Base-by-base conservation (phyloP, 2,329 filamentous ascomycete species). In the Curvularia hawaiiensis region DNA sequence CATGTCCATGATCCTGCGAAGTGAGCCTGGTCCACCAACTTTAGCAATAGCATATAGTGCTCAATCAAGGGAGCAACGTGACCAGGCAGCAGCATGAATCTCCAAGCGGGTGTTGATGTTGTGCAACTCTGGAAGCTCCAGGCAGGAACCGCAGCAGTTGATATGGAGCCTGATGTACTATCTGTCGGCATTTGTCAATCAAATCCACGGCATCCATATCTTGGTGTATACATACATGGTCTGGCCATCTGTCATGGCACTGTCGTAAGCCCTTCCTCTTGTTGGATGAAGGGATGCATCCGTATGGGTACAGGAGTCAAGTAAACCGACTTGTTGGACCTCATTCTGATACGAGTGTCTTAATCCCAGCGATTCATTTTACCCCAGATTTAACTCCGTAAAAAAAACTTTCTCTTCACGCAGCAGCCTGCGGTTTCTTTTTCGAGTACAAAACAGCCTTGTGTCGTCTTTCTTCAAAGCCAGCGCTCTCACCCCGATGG, bases 401-500 rank as follows among this genome's bases (percentile, higher is more conserved):
- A 14, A 28, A 2, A 28, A 44, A 9, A 1, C 3, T 10, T 20
- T n/a, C 3, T 38, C 18, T 62, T 62, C 52, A 64, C 22, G 52
- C 61, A 18, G 59, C 63, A 28, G 61, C 52, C 41, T 56, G 62
- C 52, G 59, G 61, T 59, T 69, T 64, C 43, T 64, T 64, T 52
- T 58, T 60, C 35, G 61, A 60, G 68, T 85, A 89, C 61, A 83
- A 83, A 49, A 89, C 84, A 62, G 88, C 89, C 63, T 82, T 82
- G 69, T 96, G 92, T 0, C 80, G 83, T 56, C 84, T 80, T 73
- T 92, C 90, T 57, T 93, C 90, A 47, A 84, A 88, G 1, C 86
- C 87, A 0, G 89, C 90, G 44, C 82, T 80, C 0, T 87, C 86
- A 0, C 90, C 88, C 33, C 85, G 79, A 68, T 96, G 92, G 74